A percentile compares a stretch with the other conserved stretches of the same genome.
Evolutionary conservation across 1,284 basidiomycete species (phyloP).

Genomic region (Rhodotorula sp.): DNA sequence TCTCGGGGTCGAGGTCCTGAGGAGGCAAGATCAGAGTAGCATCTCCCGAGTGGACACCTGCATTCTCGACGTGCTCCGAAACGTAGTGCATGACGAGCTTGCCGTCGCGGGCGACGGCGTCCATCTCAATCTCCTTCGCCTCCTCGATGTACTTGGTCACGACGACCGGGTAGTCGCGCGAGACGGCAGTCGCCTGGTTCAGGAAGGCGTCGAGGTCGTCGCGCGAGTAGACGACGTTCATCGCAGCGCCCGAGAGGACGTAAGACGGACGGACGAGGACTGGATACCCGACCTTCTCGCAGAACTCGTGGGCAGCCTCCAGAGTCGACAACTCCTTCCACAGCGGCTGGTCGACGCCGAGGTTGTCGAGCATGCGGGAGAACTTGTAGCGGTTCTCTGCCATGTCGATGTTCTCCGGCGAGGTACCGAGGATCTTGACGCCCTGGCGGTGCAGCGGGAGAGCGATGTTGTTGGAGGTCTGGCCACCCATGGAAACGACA

Average conservation of each 20-base stretch:
- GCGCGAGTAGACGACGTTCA: conserved; percentile 96
- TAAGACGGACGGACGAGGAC: conserved; percentile 97
- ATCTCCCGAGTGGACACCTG: conserved; percentile 95
- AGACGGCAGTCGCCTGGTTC: conserved; percentile 93
- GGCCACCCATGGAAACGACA: conserved; percentile 96
- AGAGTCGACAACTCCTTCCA: conserved; percentile 97
- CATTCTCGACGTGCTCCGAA: conserved; percentile 99
- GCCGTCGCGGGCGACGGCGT: conserved; percentile 93
- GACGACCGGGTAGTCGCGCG: conserved; percentile 95
- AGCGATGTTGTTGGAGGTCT: conserved; percentile 98
- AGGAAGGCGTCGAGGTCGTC: conserved; percentile 90
- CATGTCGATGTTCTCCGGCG: conserved; percentile 99
- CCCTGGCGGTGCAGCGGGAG: conserved; percentile 90
- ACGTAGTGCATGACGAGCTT: conserved; percentile 99
- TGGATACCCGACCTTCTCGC: conserved; percentile 87
- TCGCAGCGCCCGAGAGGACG: conserved; percentile 95
- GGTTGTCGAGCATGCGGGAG: conserved; percentile 94
- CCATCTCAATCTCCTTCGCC: conserved; percentile 99
- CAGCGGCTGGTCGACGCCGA: conserved; percentile 92
- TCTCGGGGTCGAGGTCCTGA: conserved; percentile 94
- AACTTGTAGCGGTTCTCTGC: conserved; percentile 99
- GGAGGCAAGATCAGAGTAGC: conserved; percentile 97
- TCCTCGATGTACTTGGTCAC: conserved; percentile 99
- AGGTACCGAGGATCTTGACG: conserved; percentile 96
- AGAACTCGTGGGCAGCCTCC: conserved; percentile 82